Evolutionary conservation across 352 stramenopile genomes (phyloP), one percentile per base, ranked within the genome.

Genomic region (Pythium aquatile): DNA sequence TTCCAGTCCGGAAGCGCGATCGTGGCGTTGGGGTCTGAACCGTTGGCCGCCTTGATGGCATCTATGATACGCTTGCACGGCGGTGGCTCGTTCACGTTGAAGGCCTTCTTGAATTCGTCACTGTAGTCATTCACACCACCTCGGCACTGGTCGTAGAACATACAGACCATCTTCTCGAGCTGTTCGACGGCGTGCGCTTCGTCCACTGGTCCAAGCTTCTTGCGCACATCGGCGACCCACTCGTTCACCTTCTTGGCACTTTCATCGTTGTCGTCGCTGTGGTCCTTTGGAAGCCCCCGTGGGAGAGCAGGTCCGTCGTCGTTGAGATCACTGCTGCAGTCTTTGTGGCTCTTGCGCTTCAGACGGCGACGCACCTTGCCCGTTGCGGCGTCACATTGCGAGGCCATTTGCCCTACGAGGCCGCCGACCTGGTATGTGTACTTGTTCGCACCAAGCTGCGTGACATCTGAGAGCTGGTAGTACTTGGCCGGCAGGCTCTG

Each of bases 151-250:
- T 81, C 66, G 49, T 79, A 69, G 40, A 76, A 81, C 44, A 79
- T 47, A 47, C 75, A 83, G 40, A 76, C 40, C 75, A 83, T 81
- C 46, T 66, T 72, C 65, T 81, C 69, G 17, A 75, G 58, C 62
- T 81, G 64, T 2, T 60, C 46, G 3, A 44, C 33, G 0, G 48
- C 6, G 28, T 69, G 44, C 13, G 56, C 57, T 14, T 65, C 52
- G n/a, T 63, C 46, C n/a, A 61, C 51, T 14, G 2, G 5, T 13
- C 33, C 20, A 4, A 74, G 63, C 42, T 62, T 42, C 8, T 51
- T 3, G 1, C 58, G 70, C 10, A 65, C 65, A 3, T 67, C 55
- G 13, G 52, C 46, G 39, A 74, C 62, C 61, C 53, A 65, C 33
- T 16, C 40, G 37, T 49, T 49, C 44, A 69, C 49, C 40, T 65